Evolutionary conservation across 768 basidiomycete species (phyloP), one percentile per base, ranked within the genome.

Genomic region (Termitomyces sp.): DNA sequence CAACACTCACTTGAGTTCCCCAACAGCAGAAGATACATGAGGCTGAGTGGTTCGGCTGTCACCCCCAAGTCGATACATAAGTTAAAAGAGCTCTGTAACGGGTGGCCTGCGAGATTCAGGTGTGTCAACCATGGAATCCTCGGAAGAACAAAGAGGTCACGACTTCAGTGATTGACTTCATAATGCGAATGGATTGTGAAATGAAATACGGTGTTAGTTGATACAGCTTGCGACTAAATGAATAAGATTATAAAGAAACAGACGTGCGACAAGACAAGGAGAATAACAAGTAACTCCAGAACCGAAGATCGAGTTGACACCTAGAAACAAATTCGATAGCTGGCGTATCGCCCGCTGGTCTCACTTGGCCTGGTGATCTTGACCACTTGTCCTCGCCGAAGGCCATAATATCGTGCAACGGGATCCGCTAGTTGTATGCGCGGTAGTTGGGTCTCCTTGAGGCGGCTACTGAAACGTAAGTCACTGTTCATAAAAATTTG

Each of bases 281-380:
- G 49, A 5, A 32, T 60, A 57, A 57, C 54, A 58, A 38, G 49
- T 15, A 54, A 51, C 44, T 49, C 39, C 48, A 53, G 48, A 45
- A 54, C 38, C 38, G 48, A 39, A 38, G 54, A 18, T 36, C 20
- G 45, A 36, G 33, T 15, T 22, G 33, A 9, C 44, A 24, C 46
- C 75, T 79, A 92, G 76, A 92, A 94, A 77, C 92, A 93, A 73
- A 94, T 92, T 63, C 92, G 90, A 79, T 94, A 94, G 70, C 92
- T 94, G 56, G 92, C 90, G 68, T 94, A 96, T 62, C 93, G 86
- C 55, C 96, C 96, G 64, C 91, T 92, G 18, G 97, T 99, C 81
- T 98, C 97, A 75, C 92, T 95, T 32, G 95, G 92, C 69, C 97
- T 81, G 62, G 91, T 98, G 69, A 99, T 98, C 81, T 97, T 98